phyloP scores from a whole-genome alignment of 208 protist genomes.

The Trypanosoma platydactyli region DNA sequence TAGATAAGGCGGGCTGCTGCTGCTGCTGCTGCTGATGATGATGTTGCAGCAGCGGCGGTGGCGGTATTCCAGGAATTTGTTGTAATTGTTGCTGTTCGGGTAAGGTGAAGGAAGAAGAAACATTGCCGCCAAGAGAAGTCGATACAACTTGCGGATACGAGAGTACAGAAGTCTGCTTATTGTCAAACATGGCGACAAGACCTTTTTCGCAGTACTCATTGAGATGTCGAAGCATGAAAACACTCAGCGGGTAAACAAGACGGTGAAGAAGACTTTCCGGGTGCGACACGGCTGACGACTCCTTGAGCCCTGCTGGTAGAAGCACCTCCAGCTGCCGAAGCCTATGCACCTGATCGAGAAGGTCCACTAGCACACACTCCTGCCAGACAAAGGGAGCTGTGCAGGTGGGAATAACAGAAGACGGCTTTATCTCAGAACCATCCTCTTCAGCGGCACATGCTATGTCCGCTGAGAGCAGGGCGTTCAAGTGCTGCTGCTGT shows the following conservation, averaged over 20 bases:
- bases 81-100: neutral
- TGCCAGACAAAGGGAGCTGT: slow-evolving; percentile 23
- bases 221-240: slow-evolving; percentile 28
- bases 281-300: neutral
- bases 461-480: neutral
- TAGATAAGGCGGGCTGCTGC: neutral
- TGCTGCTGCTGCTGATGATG: neutral
- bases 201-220: slow-evolving; percentile 29
- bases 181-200: slow-evolving; percentile 23
- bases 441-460: neutral
- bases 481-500: neutral
- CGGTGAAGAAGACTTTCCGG: slow-evolving; percentile 25
- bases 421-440: neutral
- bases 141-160: neutral
- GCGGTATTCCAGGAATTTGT: slow-evolving; percentile 2
- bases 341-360: slow-evolving; percentile 25
- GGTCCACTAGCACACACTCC: slow-evolving; percentile 19
- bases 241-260: slow-evolving; percentile 47
- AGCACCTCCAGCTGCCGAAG: slow-evolving; percentile 21
- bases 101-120: neutral
- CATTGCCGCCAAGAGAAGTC: neutral
- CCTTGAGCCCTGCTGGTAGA: neutral
- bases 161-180: neutral
- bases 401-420: slow-evolving; percentile 4
- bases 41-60: neutral